Conservation (phyloP, 169 alveolate species). For the Haemoproteus tartakovskyi region DNA sequence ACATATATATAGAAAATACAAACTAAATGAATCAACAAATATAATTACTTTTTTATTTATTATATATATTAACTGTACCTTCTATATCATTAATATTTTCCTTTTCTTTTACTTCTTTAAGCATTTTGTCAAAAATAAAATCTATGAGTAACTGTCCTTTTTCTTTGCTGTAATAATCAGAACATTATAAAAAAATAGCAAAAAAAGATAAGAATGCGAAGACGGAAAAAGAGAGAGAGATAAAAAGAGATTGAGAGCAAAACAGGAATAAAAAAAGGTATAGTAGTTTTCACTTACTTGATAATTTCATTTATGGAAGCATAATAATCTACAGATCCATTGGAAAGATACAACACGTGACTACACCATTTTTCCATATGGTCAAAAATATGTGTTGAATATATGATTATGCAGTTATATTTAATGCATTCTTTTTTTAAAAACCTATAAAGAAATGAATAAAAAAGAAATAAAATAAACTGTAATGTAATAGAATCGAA, state of each 20-base stretch:
- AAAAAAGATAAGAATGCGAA: neutral
- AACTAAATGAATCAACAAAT: neutral
- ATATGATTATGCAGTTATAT: conserved; percentile 44
- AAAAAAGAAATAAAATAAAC: neutral
- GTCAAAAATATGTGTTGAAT: conserved; percentile 59
- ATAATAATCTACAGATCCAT: conserved; percentile 32
- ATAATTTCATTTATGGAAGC: conserved; percentile 12
- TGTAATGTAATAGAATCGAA: too few species aligned
- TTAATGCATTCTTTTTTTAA: conserved; percentile 38
- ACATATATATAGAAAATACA: too few species aligned
- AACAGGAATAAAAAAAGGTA: too few species aligned
- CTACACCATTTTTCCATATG: conserved; percentile 60
- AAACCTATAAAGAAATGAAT: conserved; percentile 8
- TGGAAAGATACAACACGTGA: conserved; percentile 42
- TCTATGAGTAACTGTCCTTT: conserved; percentile 24
- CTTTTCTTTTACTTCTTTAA: conserved; percentile 20
- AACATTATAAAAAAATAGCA: neutral
- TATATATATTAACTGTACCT: conserved; percentile 11
- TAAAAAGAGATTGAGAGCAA: too few species aligned
- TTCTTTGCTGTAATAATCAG: conserved; percentile 1
- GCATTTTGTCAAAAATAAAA: conserved; percentile 30
- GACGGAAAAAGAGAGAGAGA: too few species aligned
- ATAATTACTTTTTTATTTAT: too few species aligned
- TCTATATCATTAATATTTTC: conserved; percentile 7
- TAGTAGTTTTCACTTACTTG: too few species aligned